Percentiles rank a stretch among this genome's conserved stretches.
These are phyloP conservation scores for Pyrenophora graminea DNA, from an alignment of 2,329 filamentous ascomycete genomes.

Conservation along the genomic window DNA sequence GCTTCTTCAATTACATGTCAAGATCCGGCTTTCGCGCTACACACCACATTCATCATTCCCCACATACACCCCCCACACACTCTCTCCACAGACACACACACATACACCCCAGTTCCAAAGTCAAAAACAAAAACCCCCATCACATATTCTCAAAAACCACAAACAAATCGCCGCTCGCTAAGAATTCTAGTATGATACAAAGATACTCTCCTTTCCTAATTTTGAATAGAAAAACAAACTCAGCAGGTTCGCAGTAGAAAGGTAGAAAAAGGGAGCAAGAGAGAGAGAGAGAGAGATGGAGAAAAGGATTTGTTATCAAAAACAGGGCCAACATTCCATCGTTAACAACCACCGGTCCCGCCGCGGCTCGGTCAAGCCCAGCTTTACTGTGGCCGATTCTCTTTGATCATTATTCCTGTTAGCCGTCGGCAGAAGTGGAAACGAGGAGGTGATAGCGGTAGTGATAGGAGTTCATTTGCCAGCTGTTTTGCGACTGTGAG, in stretches of 20 bases:
- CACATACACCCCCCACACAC: no score
- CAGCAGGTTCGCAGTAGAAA: background rate
- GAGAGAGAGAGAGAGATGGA: constrained; percentile 1
- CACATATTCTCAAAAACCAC: no score
- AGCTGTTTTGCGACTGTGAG: background rate
- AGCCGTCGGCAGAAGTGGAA: background rate
- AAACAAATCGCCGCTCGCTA: constrained; percentile 4
- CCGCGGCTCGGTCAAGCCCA: constrained; percentile 9
- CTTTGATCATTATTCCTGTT: background rate
- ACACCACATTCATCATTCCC: background rate
- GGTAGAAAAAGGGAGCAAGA: background rate
- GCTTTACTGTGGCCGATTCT: background rate
- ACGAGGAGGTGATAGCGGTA: background rate
- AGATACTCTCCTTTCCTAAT: constrained; percentile 1
- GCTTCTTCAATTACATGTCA: constrained; percentile 10
- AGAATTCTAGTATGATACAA: constrained; percentile 16
- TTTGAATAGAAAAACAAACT: no score
- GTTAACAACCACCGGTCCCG: constrained; percentile 6
- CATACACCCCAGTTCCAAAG: background rate
- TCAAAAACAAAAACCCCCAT: background rate
- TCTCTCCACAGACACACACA: background rate
- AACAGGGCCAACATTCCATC: constrained; percentile 6
- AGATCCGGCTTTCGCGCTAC: background rate
- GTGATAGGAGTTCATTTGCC: background rate
- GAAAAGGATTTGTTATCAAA: background rate